Evolutionary conservation across 225 moss, liverwort and hornwort species (phyloP).

Genomic region (Physcomitrellopsis africana): DNA sequence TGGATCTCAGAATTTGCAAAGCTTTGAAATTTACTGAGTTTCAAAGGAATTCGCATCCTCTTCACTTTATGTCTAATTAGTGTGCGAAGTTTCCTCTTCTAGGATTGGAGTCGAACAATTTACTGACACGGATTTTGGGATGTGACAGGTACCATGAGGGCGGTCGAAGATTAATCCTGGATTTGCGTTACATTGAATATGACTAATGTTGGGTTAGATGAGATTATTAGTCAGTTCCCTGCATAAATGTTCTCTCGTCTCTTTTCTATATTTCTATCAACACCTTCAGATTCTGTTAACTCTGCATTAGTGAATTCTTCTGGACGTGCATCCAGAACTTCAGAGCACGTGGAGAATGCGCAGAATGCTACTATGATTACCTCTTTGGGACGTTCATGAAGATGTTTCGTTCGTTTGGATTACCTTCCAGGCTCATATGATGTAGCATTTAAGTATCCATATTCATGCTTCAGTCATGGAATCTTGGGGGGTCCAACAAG

Average conservation of each 20-base stretch:
- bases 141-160: slow-evolving; percentile 76
- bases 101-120: neutral
- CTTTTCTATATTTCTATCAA: slow-evolving; percentile 17
- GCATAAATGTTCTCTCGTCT: slow-evolving; percentile 12
- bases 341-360: slow-evolving; percentile 2
- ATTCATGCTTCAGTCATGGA: slow-evolving; percentile 17
- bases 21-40: neutral
- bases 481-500: neutral
- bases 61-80: neutral
- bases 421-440: slow-evolving; percentile 1
- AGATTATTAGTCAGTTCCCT: slow-evolving; percentile 22
- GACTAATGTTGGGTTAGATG: slow-evolving; percentile 28
- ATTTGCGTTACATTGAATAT: slow-evolving; percentile 4
- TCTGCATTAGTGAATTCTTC: slow-evolving; percentile 19
- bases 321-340: slow-evolving; percentile 17
- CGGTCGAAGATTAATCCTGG: slow-evolving; percentile 55
- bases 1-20: neutral
- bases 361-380: slow-evolving; percentile 17
- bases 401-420: neutral
- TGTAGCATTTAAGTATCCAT: slow-evolving; percentile 6
- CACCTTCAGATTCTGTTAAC: slow-evolving; percentile 11
- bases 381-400: neutral
- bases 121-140: slow-evolving; percentile 28
- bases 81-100: neutral
- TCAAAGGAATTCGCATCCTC: slow-evolving; percentile 2